These are phyloP conservation scores for Erucastrum elatum DNA, from an alignment of 345 rosid species.

Conservation along the genomic window DNA sequence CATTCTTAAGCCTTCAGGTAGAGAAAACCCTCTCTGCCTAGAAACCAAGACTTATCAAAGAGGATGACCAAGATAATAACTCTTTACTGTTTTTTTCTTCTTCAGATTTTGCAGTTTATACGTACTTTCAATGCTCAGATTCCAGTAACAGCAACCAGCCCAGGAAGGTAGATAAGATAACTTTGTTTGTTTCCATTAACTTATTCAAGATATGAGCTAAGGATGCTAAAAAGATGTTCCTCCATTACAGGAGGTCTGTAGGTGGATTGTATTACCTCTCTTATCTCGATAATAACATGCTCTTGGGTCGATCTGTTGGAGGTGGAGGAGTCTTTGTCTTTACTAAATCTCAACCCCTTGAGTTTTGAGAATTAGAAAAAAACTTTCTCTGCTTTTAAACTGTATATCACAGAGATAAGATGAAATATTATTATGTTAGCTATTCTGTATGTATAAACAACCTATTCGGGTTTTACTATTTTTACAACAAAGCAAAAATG, in stretches of 20 bases:
- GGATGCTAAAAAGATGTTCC: conserved; percentile 26
- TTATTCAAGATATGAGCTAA: not conserved
- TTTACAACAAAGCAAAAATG: conserved; percentile 21
- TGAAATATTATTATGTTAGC: conserved; percentile 24
- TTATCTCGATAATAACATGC: conserved; percentile 76
- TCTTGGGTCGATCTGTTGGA: conserved; percentile 85
- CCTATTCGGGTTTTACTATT: conserved; percentile 3
- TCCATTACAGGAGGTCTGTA: conserved; percentile 54
- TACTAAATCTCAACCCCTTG: conserved; percentile 73
- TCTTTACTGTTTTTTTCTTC: conserved; percentile 23
- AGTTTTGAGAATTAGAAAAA: conserved; percentile 39
- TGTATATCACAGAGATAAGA: conserved; percentile 25
- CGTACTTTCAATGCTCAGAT: conserved; percentile 73
- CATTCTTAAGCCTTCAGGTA: conserved; percentile 80
- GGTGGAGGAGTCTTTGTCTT: conserved; percentile 95
- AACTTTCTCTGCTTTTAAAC: conserved; percentile 13
- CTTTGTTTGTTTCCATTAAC: not conserved
- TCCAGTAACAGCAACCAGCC: conserved; percentile 57
- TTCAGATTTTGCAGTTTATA: conserved; percentile 82
- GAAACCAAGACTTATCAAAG: not conserved
- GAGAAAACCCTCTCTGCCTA: not conserved
- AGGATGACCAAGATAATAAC: not conserved
- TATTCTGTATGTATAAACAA: conserved; percentile 29
- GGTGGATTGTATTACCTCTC: conserved; percentile 93
- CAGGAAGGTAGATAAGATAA: conserved; percentile 50